Percentiles rank a stretch among this genome's conserved stretches.
Conservation (phyloP, 768 basidiomycete species). For the Crepidotus variabilis region DNA sequence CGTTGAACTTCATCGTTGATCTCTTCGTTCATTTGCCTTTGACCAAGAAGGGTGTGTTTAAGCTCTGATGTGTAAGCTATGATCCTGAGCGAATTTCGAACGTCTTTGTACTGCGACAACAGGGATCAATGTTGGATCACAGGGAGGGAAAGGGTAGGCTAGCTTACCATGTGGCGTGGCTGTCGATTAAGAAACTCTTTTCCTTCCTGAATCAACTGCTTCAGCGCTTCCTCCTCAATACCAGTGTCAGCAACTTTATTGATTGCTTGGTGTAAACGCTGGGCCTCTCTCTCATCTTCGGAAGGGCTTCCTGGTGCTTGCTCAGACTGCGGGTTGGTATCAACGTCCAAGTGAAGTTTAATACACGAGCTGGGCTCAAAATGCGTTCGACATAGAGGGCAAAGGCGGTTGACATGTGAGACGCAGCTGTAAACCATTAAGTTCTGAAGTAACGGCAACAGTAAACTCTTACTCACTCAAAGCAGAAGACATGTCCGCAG, state of each 20-base stretch:
- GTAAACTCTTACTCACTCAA: conserved; percentile 26
- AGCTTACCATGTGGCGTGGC: conserved; percentile 42
- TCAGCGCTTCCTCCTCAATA: conserved; percentile 45
- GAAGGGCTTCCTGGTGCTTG: conserved; percentile 15
- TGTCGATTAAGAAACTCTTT: conserved; percentile 42
- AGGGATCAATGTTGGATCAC: conserved; percentile 4
- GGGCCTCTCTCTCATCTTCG: conserved; percentile 40
- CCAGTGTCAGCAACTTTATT: conserved; percentile 53
- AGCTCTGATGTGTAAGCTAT: conserved; percentile 48
- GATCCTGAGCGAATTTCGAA: conserved; percentile 46
- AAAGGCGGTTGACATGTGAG: conserved; percentile 41
- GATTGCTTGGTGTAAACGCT: conserved; percentile 51
- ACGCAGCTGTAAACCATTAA: conserved; percentile 44
- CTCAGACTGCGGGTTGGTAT: conserved; percentile 22
- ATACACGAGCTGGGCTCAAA: conserved; percentile 45
- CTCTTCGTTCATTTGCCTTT: conserved; percentile 29
- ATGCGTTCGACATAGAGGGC: conserved; percentile 60
- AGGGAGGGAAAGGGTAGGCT: not conserved
- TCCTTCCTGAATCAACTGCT: conserved; percentile 48
- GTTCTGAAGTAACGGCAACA: conserved; percentile 1
- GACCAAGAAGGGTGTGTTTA: conserved; percentile 33
- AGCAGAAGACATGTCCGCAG: conserved; percentile 74
- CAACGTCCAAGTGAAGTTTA: conserved; percentile 59
- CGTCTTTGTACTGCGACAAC: conserved; percentile 41
- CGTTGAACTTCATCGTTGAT: conserved; percentile 30